These are phyloP conservation scores for Corymbia maculata DNA, from an alignment of 345 rosid species.

Conservation along the genomic window DNA sequence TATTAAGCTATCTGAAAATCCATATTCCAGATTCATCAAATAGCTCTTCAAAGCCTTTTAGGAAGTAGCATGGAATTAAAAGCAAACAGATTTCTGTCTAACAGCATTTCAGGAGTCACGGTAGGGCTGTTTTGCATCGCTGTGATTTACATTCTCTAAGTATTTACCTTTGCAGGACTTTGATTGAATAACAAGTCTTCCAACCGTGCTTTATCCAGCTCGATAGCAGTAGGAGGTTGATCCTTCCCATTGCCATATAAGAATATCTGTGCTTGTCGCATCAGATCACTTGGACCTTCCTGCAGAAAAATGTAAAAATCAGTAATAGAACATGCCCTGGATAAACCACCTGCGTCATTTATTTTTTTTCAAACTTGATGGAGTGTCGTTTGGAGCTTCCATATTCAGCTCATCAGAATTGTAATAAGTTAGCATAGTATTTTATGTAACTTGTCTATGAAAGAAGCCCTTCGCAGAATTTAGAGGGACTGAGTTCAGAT, in stretches of 20 bases:
- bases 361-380: background rate
- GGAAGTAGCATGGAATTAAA: background rate
- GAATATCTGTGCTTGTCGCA: slow-evolving; percentile 25
- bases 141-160: background rate
- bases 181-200: slow-evolving; percentile 26
- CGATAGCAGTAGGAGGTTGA: slow-evolving; percentile 31
- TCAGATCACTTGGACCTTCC: slow-evolving; percentile 15
- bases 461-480: background rate
- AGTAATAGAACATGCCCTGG: background rate
- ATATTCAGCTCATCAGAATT: background rate
- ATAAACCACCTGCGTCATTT: background rate
- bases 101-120: background rate
- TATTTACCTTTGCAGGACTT: slow-evolving; percentile 25
- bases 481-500: background rate
- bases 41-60: background rate
- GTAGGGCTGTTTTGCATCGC: background rate
- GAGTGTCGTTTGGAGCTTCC: background rate
- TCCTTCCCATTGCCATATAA: slow-evolving; percentile 27
- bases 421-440: background rate
- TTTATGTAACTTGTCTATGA: background rate
- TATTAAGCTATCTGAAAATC: background rate
- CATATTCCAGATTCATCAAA: background rate
- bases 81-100: background rate
- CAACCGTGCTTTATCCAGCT: slow-evolving; percentile 14
- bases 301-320: background rate